These are phyloP conservation scores for Globisporangium nunn DNA, from an alignment of 352 stramenopile species.

Conservation along the genomic window DNA sequence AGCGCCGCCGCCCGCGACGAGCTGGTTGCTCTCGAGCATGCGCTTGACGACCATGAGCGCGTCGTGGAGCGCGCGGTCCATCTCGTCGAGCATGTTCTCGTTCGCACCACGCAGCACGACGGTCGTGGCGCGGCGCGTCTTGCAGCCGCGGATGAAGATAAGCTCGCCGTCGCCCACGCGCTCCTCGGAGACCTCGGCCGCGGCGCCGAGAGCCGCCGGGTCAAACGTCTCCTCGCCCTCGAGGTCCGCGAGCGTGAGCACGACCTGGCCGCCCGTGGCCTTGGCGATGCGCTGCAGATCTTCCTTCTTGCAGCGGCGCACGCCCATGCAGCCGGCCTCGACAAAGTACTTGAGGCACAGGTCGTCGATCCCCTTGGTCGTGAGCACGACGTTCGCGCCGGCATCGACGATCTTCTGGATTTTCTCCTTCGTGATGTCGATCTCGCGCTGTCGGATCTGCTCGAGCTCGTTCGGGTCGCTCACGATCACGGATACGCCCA, in stretches of 20 bases:
- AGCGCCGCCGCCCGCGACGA: slow-evolving; percentile 96
- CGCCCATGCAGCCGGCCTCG: slow-evolving; percentile 95
- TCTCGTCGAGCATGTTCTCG: slow-evolving; percentile 99
- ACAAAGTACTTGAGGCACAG: slow-evolving; percentile 99
- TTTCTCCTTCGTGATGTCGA: slow-evolving; percentile 99
- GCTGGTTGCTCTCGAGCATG: slow-evolving; percentile 98
- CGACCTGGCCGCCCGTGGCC: slow-evolving; percentile 95
- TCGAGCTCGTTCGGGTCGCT: slow-evolving; percentile 95
- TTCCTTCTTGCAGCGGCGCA: slow-evolving; percentile 96
- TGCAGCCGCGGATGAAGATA: slow-evolving; percentile 98
- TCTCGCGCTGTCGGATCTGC: slow-evolving; percentile 97
- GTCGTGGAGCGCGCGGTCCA: slow-evolving; percentile 99
- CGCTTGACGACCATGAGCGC: slow-evolving; percentile 99
- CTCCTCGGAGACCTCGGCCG: slow-evolving; percentile 92
- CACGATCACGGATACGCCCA: slow-evolving; percentile 92
- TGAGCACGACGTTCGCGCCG: slow-evolving; percentile 98
- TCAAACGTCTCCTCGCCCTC: slow-evolving; percentile 98
- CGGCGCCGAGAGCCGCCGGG: slow-evolving; percentile 87
- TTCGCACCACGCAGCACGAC: slow-evolving; percentile 98
- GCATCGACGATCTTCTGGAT: slow-evolving; percentile 99
- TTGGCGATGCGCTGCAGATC: slow-evolving; percentile 98
- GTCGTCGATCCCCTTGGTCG: slow-evolving; percentile 99
- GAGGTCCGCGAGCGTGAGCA: slow-evolving; percentile 97
- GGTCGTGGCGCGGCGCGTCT: slow-evolving; percentile 91
- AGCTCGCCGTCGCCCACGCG: slow-evolving; percentile 98